Conservation (phyloP, 768 basidiomycete species). For the Dioszegia hungarica region DNA sequence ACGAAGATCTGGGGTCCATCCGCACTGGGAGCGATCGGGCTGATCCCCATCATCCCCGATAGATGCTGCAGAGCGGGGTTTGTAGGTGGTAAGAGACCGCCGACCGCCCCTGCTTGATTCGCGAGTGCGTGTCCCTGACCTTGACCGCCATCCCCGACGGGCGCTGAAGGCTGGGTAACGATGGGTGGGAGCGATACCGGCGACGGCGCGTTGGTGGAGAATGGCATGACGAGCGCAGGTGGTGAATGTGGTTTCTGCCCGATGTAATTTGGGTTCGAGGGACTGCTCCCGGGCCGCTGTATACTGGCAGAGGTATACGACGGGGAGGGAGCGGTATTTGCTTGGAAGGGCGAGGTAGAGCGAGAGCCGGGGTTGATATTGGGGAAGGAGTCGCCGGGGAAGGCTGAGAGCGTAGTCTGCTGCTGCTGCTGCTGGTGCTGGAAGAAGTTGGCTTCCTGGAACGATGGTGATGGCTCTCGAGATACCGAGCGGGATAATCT, state of each 20-base stretch:
- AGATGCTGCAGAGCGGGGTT: slow-evolving; percentile 35
- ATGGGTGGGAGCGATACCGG: slow-evolving; percentile 32
- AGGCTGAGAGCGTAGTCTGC: not conserved
- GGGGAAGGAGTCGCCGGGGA: not conserved
- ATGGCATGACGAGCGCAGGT: slow-evolving; percentile 36
- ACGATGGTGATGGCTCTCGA: slow-evolving; percentile 18
- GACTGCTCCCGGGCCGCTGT: slow-evolving; percentile 1
- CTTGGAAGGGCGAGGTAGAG: slow-evolving; percentile 8
- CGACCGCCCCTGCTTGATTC: slow-evolving; percentile 2
- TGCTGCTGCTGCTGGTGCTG: slow-evolving; percentile 10
- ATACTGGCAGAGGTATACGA: slow-evolving; percentile 7
- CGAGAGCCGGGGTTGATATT: slow-evolving; percentile 14
- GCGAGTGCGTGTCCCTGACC: slow-evolving; percentile 14
- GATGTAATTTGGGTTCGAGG: slow-evolving; percentile 19
- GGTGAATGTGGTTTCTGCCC: slow-evolving; percentile 37
- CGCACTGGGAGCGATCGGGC: slow-evolving; percentile 39
- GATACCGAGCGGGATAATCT: slow-evolving; percentile 23
- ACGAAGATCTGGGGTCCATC: slow-evolving; percentile 42
- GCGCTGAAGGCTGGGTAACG: slow-evolving; percentile 15
- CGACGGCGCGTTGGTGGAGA: slow-evolving; percentile 24
- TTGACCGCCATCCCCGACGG: slow-evolving; percentile 1
- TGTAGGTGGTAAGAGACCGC: slow-evolving; percentile 29
- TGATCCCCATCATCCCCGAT: slow-evolving; percentile 43
- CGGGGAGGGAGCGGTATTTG: slow-evolving; percentile 3
- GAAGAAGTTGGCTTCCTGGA: not conserved